Evolutionary conservation across 1,139 yeast species (phyloP).

Genomic region (Kazachstania sp.): DNA sequence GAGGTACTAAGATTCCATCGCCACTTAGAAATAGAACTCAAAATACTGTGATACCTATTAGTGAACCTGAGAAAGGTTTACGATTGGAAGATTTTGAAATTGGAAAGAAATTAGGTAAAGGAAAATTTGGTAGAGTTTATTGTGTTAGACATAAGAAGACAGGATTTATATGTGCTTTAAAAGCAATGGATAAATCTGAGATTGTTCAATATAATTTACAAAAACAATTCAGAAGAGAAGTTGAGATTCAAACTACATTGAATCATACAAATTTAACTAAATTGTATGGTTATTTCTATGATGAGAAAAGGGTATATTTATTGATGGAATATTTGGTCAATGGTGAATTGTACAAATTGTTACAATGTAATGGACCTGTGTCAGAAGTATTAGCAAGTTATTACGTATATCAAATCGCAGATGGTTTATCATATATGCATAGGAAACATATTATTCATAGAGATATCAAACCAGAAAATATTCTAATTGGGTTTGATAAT

Average conservation of each 20-base stretch:
- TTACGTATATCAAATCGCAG: constrained; percentile 76
- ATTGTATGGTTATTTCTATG: constrained; percentile 79
- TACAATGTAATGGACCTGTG: constrained; percentile 58
- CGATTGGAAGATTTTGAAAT: constrained; percentile 62
- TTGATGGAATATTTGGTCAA: constrained; percentile 76
- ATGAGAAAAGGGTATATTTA: constrained; percentile 67
- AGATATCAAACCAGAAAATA: constrained; percentile 89
- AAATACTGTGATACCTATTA: background rate
- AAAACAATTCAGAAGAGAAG: constrained; percentile 80
- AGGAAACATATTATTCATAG: constrained; percentile 75
- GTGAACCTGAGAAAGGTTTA: constrained; percentile 6
- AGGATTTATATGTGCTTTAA: constrained; percentile 81
- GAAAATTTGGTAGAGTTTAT: constrained; percentile 87
- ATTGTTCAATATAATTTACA: constrained; percentile 70
- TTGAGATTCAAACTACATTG: constrained; percentile 77
- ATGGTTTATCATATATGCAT: constrained; percentile 70
- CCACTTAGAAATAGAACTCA: constrained; percentile 5
- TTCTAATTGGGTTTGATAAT: constrained; percentile 65
- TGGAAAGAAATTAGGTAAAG: constrained; percentile 84
- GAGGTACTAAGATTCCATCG: constrained; percentile 8
- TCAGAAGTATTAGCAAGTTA: constrained; percentile 65
- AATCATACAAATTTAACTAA: constrained; percentile 74
- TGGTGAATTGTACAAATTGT: constrained; percentile 77
- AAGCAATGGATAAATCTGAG: constrained; percentile 81
- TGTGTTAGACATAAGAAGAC: constrained; percentile 70